phyloP scores from a whole-genome alignment of 768 basidiomycete species.

The Pleurotus ostreatus region DNA sequence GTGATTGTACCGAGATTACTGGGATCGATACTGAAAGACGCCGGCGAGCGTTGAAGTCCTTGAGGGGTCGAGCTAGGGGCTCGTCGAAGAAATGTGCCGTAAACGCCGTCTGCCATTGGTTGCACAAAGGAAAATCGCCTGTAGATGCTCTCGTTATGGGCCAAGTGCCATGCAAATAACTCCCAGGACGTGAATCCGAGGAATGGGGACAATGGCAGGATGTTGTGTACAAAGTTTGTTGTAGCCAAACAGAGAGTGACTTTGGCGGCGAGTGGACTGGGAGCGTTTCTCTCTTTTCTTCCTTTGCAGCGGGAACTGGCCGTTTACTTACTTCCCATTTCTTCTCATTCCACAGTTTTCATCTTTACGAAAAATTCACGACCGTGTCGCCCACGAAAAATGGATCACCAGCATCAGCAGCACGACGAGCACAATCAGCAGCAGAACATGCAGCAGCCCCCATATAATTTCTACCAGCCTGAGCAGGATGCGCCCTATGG shows the following conservation, averaged over 20 bases:
- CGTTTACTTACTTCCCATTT: slow-evolving; percentile 1
- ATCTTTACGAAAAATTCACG: slow-evolving; percentile 1
- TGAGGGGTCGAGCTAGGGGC: too few species aligned
- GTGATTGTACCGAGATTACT: too few species aligned
- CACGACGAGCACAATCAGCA: slow-evolving; percentile 42
- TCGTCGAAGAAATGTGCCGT: too few species aligned
- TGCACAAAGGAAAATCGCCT: too few species aligned
- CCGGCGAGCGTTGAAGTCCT: too few species aligned
- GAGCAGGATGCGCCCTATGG: slow-evolving; percentile 55
- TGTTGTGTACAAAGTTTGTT: slow-evolving; percentile 4
- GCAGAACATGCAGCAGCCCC: slow-evolving; percentile 28
- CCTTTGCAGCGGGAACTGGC: slow-evolving; percentile 2
- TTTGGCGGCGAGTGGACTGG: not conserved
- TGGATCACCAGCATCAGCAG: slow-evolving; percentile 42
- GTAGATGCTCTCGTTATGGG: too few species aligned
- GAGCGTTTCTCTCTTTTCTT: not conserved
- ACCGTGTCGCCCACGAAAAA: slow-evolving; percentile 16
- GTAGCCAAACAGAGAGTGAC: slow-evolving; percentile 3
- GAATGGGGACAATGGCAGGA: not conserved
- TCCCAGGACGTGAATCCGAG: too few species aligned
- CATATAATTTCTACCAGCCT: slow-evolving; percentile 48
- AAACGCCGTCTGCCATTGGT: too few species aligned
- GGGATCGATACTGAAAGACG: too few species aligned
- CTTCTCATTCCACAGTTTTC: not conserved
- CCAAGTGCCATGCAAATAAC: too few species aligned